Percentiles rank a stretch among this genome's conserved stretches.
These are phyloP conservation scores for Kodamaea hsintzibuensis DNA, from an alignment of 805 yeast genomes.

Conservation along the genomic window DNA sequence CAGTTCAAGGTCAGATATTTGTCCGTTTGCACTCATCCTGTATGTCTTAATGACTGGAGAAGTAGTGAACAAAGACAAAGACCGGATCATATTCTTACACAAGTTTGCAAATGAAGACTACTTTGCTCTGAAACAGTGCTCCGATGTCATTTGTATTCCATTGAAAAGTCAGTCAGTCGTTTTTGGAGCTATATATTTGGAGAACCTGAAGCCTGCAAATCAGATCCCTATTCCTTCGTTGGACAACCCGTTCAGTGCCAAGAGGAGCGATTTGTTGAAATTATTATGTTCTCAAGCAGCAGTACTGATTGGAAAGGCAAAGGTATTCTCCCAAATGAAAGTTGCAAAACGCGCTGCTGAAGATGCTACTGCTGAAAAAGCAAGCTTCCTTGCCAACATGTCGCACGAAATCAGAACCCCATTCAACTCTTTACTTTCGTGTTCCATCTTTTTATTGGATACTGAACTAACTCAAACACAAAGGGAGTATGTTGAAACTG, in stretches of 20 bases:
- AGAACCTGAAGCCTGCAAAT: slow-evolving; percentile 19
- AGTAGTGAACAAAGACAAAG: slow-evolving; percentile 37
- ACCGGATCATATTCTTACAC: slow-evolving; percentile 31
- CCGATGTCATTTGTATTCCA: slow-evolving; percentile 46
- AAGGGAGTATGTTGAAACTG: slow-evolving; percentile 53
- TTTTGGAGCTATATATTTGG: slow-evolving; percentile 49
- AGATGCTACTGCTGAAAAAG: slow-evolving; percentile 55
- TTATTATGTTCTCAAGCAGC: slow-evolving; percentile 54
- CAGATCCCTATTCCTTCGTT: not conserved
- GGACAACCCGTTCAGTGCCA: slow-evolving; percentile 23
- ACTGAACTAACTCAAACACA: slow-evolving; percentile 46
- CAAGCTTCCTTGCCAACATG: slow-evolving; percentile 55
- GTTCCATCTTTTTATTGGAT: slow-evolving; percentile 50
- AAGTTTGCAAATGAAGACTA: slow-evolving; percentile 42
- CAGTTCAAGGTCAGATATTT: slow-evolving; percentile 39
- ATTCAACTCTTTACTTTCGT: slow-evolving; percentile 51
- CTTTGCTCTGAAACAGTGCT: slow-evolving; percentile 33
- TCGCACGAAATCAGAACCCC: slow-evolving; percentile 61
- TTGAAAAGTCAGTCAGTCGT: slow-evolving; percentile 41
- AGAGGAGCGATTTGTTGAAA: slow-evolving; percentile 39
- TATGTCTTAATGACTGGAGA: slow-evolving; percentile 40
- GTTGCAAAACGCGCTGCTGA: slow-evolving; percentile 45
- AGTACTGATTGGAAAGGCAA: slow-evolving; percentile 49
- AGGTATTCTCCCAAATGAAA: slow-evolving; percentile 49
- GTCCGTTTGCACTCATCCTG: slow-evolving; percentile 42